Evolutionary conservation across 2,329 filamentous ascomycete species (phyloP).

Genomic region (Curvularia eragrostidis): DNA sequence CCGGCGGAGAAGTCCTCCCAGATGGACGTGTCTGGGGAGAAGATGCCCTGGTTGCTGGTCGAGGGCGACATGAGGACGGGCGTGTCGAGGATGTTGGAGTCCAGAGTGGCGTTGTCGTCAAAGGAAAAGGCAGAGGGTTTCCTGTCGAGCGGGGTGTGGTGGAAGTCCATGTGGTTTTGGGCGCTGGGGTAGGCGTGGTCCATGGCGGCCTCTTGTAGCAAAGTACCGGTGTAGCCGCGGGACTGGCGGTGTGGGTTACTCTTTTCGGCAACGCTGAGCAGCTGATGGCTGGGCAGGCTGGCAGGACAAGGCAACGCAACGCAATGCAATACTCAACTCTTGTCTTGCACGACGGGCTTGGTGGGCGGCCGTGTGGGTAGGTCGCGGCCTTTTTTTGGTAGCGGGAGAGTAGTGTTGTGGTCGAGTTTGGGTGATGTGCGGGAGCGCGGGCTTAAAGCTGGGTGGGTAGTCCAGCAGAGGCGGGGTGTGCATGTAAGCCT

Average conservation of each 20-base stretch:
- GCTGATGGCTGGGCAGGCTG: background rate
- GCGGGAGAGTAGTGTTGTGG: constrained; percentile 8
- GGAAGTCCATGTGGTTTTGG: constrained; percentile 47
- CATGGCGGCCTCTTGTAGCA: constrained; percentile 51
- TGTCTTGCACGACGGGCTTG: constrained; percentile 18
- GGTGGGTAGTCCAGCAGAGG: constrained; percentile 11
- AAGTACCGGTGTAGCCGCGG: constrained; percentile 50
- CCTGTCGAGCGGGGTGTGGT: constrained; percentile 46
- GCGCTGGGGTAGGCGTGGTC: constrained; percentile 38
- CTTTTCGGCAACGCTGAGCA: constrained; percentile 39
- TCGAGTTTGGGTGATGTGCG: constrained; percentile 29
- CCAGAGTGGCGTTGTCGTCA: constrained; percentile 62
- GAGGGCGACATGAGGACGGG: constrained; percentile 57
- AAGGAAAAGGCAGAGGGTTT: constrained; percentile 52
- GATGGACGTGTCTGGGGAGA: constrained; percentile 60
- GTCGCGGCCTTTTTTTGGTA: constrained; percentile 8
- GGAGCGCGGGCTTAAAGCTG: constrained; percentile 36
- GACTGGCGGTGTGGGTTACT: constrained; percentile 51
- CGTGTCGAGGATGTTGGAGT: constrained; percentile 52
- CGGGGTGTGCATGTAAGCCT: constrained; percentile 20
- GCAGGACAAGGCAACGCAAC: background rate
- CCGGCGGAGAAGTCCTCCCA: constrained; percentile 55
- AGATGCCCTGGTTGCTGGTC: constrained; percentile 58
- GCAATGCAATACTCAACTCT: constrained; percentile 19
- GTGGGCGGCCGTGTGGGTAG: constrained; percentile 9